Base-by-base conservation (phyloP, 2,329 filamentous ascomycete species). In the Fusarium burgessii region DNA sequence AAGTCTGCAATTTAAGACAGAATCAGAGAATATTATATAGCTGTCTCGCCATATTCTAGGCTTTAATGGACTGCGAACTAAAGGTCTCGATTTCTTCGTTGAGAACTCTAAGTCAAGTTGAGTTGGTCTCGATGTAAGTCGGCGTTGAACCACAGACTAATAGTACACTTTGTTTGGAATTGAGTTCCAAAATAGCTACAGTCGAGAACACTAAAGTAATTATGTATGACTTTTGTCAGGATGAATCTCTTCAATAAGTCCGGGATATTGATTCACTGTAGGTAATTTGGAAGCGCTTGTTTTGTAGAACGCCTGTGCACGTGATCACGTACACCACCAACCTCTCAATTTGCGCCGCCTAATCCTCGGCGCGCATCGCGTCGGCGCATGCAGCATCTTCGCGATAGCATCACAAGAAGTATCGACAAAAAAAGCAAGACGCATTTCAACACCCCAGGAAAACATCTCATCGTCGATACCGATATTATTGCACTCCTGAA, bases 331-430 rank as follows among this genome's bases (percentile, higher is more conserved):
- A 46, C 33, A 8, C 71, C 71, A n/a, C n/a, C 71, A 76, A 46
- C 72, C 72, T 75, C 69, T 66, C 51, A 54, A 67, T 76, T 68
- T 75, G 77, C 76, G 77, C 77, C 78, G 78, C 77, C 73, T 80
- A 80, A 80, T 77, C 78, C 54, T 80, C 78, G 78, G 78, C 74
- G 78, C 77, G 72, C 72, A 72, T 71, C 76, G 77, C 78, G 77
- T 73, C 70, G 47, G 66, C 63, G 59, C 67, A 73, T 75, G 71
- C 73, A 75, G 71, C 74, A 77, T 62, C 51, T 66, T 66, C 74
- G 64, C 70, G 68, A 69, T 63, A 71, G 72, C 72, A 70, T 72
- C 71, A 59, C 58, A 52, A 70, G 58, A 58, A 69, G 47, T 68
- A 66, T 54, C 65, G 58, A 61, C 67, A 70, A 59, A 68, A 72